Base-by-base conservation (phyloP, 805 yeast species). In the Schwanniomyces yamadae region DNA sequence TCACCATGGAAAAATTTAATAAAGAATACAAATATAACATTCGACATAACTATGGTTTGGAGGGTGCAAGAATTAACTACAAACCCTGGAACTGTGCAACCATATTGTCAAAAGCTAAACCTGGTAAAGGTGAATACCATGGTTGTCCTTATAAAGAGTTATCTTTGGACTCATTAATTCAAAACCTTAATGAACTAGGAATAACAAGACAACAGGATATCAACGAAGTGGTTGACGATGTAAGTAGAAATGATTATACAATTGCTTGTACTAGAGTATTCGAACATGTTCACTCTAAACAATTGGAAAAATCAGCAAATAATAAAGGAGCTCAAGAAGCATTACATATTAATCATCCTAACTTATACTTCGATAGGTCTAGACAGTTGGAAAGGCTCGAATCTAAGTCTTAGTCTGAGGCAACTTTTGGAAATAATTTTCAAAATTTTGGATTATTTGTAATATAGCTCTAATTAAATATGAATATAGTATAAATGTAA, bases 61-160 rank as follows among this genome's bases (percentile, higher is more conserved):
- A 87, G 62, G 99, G 99, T 48, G 82, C 83, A 9, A 69, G 96
- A 41, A 83, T 79, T 50, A 85, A 88, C 49, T 89, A 88, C 61
- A 77, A 77, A 50, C 95, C 98, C 3, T 77, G 84, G 82, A 84
- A 82, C 54, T 93, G 97, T 66, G 75, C 78, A 25, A 79, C 82
- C 1, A 87, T 93, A 27, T 59, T 87, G 39, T 70, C 78, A 18
- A 81, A 81, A 47, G 87, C 88, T 6, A 75, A 80, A 44, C 89
- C 95, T 0, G 63, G 70, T 30, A 69, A 73, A 31, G 73, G 71
- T 27, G 95, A 90, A 47, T 75, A 66, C 40, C 96, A 91, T 55
- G 99, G 99, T 2, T 91, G 98, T 60, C 97, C 98, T 4, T 93
- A 85, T 61, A 69, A 95, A 36, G 91, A 84, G 50, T 66, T 84